Evolutionary conservation across 2,329 filamentous ascomycete species (phyloP).

Genomic region (Cercospora sojina): DNA sequence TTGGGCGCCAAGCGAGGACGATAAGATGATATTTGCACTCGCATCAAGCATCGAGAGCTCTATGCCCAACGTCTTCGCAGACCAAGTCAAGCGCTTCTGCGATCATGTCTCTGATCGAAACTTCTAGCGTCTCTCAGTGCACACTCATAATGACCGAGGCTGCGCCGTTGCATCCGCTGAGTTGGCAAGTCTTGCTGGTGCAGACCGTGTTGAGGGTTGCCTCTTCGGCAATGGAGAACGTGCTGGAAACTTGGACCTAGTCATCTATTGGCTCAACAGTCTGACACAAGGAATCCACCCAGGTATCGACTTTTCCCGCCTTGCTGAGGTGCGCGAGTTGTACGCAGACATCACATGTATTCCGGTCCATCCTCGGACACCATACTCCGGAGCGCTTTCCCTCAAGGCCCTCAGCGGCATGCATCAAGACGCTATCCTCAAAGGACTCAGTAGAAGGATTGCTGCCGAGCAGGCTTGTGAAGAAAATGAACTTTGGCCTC

Average conservation of each 20-base stretch:
- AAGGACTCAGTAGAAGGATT: slow-evolving; percentile 61
- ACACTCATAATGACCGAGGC: slow-evolving; percentile 92
- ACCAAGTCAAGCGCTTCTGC: slow-evolving; percentile 95
- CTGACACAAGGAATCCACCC: slow-evolving; percentile 90
- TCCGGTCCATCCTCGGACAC: slow-evolving; percentile 81
- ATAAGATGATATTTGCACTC: slow-evolving; percentile 92
- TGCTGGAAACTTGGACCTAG: slow-evolving; percentile 92
- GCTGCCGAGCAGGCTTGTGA: not conserved
- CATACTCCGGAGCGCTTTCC: slow-evolving; percentile 85
- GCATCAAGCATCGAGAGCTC: slow-evolving; percentile 93
- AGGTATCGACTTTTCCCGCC: slow-evolving; percentile 85
- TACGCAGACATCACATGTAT: slow-evolving; percentile 95
- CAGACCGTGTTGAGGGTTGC: slow-evolving; percentile 89
- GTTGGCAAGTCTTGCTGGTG: slow-evolving; percentile 92
- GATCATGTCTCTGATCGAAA: slow-evolving; percentile 77
- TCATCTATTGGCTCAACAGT: slow-evolving; percentile 87
- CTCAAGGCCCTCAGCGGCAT: slow-evolving; percentile 87
- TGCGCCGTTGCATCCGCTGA: slow-evolving; percentile 87
- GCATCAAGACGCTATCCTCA: slow-evolving; percentile 96
- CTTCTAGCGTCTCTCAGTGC: slow-evolving; percentile 85
- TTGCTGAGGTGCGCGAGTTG: slow-evolving; percentile 78
- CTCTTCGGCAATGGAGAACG: slow-evolving; percentile 93
- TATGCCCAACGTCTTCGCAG: slow-evolving; percentile 92
- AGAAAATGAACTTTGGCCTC: not conserved
- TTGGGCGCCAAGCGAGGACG: slow-evolving; percentile 77